A percentile compares a stretch with the other conserved stretches of the same genome.
These are phyloP conservation scores for Noccaea bulbosa DNA, from an alignment of 345 rosid species.

Conservation along the genomic window DNA sequence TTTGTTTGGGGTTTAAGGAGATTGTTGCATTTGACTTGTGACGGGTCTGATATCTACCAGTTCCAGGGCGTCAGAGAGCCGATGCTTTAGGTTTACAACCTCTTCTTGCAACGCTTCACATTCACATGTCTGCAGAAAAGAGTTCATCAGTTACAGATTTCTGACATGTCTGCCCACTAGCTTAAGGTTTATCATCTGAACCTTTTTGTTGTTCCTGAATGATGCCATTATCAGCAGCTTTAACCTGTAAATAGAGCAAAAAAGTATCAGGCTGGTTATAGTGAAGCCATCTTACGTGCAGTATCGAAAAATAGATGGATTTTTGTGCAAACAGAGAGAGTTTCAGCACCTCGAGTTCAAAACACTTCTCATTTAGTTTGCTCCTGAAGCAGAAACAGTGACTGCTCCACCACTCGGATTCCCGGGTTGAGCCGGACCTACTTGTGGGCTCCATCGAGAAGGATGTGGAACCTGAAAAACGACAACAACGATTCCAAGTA, in stretches of 20 bases:
- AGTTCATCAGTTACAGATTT: constrained; percentile 31
- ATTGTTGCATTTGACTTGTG: constrained; percentile 34
- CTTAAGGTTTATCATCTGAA: constrained; percentile 35
- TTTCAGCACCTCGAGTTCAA: constrained; percentile 88
- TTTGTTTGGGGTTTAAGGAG: constrained; percentile 25
- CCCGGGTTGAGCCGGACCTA: no score
- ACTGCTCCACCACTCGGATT: no score
- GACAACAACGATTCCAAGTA: no score
- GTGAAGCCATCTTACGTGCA: constrained; percentile 21
- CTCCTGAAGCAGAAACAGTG: no score
- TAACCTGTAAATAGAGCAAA: constrained; percentile 60
- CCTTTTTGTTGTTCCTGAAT: constrained; percentile 97
- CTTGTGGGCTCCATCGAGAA: no score
- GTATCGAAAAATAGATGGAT: constrained; percentile 1
- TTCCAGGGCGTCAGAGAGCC: constrained; percentile 74
- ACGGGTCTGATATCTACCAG: constrained; percentile 34
- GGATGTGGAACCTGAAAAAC: no score
- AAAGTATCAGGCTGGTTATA: constrained; percentile 12
- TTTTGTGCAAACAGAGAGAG: constrained; percentile 31
- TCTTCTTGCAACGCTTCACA: constrained; percentile 81
- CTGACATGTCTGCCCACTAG: constrained; percentile 17
- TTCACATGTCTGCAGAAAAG: constrained; percentile 61
- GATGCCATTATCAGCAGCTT: constrained; percentile 89
- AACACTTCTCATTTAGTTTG: constrained; percentile 90
- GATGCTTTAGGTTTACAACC: constrained; percentile 70